Base-by-base conservation (phyloP, 495 filamentous ascomycete species). In the Neurospora sp. region DNA sequence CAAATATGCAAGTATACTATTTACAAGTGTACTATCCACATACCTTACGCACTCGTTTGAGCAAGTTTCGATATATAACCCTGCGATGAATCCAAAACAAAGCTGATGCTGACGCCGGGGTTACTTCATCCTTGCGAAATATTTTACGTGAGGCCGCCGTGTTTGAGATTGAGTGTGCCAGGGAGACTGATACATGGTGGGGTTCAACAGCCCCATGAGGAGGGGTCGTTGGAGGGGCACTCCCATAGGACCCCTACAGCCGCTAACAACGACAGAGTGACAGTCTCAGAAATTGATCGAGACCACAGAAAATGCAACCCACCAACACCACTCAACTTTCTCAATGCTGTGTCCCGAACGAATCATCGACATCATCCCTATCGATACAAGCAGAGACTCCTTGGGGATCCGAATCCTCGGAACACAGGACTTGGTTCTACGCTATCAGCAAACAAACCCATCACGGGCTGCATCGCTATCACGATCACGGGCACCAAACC, bases 151-250 rank as follows among this genome's bases (percentile, higher is more conserved):
- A 61, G 53, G 53, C 74, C 27, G 44, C 39, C 37, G 68, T 73
- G 74, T 75, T 75, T 75, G 74, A 75, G 74, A 73, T 75, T 73
- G 73, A 73, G 73, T 73, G 70, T 69, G 31, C 27, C 53, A 61
- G 47, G 22, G 47, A 31, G 47, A 61, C 69, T 71, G 53, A 47
- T 40, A 72, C 35, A 37, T 37, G 0, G 42, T 59, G 71, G 73
- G 69, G 69, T 10, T 31, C 22, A 71, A 35, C 70, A 71, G 70
- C 20, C 37, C 39, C 27, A n/a, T 37, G 40, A 68, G 31, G 47
- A 68, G 31, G 47, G 42, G 37, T 37, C 18, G 31, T n/a, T 68
- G 70, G 70, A 68, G 27, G 27, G 12, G 12, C 53, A 61, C 53
- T 61, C 14, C 22, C 27, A 31, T 31, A 31, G 27, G 27, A 31